A percentile compares a stretch with the other conserved stretches of the same genome.
These are phyloP conservation scores for Aspergillus sp. DNA, from an alignment of 2,329 filamentous ascomycete genomes.

Conservation along the genomic window DNA sequence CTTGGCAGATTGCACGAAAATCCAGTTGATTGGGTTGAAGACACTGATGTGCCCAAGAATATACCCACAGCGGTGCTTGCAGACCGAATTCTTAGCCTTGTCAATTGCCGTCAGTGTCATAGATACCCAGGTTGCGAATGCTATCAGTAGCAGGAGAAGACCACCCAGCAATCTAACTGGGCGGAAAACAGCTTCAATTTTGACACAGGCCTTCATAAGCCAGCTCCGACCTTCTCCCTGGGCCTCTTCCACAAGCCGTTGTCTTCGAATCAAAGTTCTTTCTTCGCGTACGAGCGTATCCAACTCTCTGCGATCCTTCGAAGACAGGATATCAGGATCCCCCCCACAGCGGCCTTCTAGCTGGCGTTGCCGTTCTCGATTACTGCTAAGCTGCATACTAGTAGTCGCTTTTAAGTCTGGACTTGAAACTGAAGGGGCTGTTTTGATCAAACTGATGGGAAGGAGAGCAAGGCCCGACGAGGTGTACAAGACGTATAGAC, in stretches of 20 bases:
- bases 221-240: slow-evolving; percentile 66
- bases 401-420: slow-evolving; percentile 72
- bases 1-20: slow-evolving; percentile 71
- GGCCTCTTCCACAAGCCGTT: slow-evolving; percentile 68
- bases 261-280: slow-evolving; percentile 80
- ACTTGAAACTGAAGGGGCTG: slow-evolving; percentile 76
- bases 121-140: slow-evolving; percentile 73
- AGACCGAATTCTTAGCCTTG: slow-evolving; percentile 92
- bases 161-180: slow-evolving; percentile 85
- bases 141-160: slow-evolving; percentile 65
- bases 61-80: slow-evolving; percentile 85
- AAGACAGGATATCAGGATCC: slow-evolving; percentile 64
- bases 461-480: slow-evolving; percentile 81
- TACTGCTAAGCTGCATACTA: slow-evolving; percentile 72
- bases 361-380: slow-evolving; percentile 85
- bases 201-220: slow-evolving; percentile 70
- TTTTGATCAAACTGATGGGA: slow-evolving; percentile 86
- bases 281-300: slow-evolving; percentile 85
- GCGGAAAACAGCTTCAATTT: slow-evolving; percentile 71
- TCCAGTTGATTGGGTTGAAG: slow-evolving; percentile 91
- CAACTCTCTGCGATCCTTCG: slow-evolving; percentile 82
- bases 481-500: slow-evolving; percentile 84
- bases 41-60: slow-evolving; percentile 81
- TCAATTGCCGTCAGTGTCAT: slow-evolving; percentile 96
- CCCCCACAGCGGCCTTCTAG: slow-evolving; percentile 79